phyloP scores from a whole-genome alignment of 805 yeast species.

The Candida bentonensis region DNA sequence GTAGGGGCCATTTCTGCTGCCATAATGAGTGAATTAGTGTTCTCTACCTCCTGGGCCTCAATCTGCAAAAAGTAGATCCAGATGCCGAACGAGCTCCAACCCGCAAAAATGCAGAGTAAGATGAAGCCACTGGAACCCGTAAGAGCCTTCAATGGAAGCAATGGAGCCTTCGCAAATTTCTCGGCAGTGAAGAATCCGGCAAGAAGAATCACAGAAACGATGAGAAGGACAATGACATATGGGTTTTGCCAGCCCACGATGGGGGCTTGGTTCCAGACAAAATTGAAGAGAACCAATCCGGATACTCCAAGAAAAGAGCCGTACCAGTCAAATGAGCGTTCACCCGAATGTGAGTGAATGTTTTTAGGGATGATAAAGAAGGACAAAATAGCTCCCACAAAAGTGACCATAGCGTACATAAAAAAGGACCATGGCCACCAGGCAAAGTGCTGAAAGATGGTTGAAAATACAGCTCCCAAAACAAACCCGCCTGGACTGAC shows the following conservation, averaged over 20 bases:
- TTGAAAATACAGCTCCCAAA: neutral
- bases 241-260: conserved; percentile 50
- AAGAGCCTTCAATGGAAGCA: conserved; percentile 39
- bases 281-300: conserved; percentile 50
- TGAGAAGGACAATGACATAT: conserved; percentile 42
- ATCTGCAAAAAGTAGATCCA: conserved; percentile 55
- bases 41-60: conserved; percentile 35
- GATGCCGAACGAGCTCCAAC: conserved; percentile 71
- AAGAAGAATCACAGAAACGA: conserved; percentile 34
- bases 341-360: neutral
- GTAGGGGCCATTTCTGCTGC: conserved; percentile 33
- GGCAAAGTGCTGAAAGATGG: conserved; percentile 1
- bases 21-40: conserved; percentile 32
- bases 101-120: conserved; percentile 37
- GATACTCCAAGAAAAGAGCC: conserved; percentile 46
- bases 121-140: conserved; percentile 33
- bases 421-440: conserved; percentile 48
- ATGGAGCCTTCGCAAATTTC: conserved; percentile 31
- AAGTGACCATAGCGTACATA: conserved; percentile 29
- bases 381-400: conserved; percentile 21
- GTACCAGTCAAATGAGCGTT: conserved; percentile 29
- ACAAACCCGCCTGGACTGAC: conserved; percentile 43
- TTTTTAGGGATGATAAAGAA: conserved; percentile 26
- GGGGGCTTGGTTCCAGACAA: conserved; percentile 68
- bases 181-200: conserved; percentile 37